Evolutionary conservation across 78 protist genomes (phyloP).

Genomic region (Chrysochromulina tobinii): DNA sequence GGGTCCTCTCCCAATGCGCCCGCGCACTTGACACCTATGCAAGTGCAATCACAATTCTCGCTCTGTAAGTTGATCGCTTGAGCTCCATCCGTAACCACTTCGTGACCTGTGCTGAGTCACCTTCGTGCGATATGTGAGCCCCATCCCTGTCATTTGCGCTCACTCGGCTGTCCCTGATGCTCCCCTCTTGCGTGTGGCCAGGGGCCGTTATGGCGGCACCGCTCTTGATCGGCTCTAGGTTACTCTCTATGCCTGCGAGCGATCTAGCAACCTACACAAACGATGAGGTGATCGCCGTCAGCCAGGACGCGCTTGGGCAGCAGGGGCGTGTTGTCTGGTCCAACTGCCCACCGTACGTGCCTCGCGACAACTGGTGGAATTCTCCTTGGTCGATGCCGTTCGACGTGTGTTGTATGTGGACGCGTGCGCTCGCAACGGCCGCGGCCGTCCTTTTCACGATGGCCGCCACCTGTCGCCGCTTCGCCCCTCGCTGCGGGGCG

Average conservation of each 20-base stretch:
- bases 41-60: slow-evolving; percentile 14
- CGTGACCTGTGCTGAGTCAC: too few relatives aligned
- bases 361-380: neutral
- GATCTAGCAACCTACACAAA: neutral
- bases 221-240: slow-evolving; percentile 20
- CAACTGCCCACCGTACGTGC: slow-evolving; percentile 12
- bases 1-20: neutral
- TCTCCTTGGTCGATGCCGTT: neutral
- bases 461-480: neutral
- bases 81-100: too few relatives aligned
- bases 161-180: too few relatives aligned
- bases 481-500: neutral
- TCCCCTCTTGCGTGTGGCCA: too few relatives aligned
- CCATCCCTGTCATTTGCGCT: too few relatives aligned
- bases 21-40: neutral
- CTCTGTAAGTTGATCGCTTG: neutral
- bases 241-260: neutral
- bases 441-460: neutral
- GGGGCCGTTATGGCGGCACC: slow-evolving; percentile 43
- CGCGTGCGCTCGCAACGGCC: neutral
- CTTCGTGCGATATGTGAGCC: too few relatives aligned
- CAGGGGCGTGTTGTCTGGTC: neutral
- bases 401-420: neutral
- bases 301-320: slow-evolving; percentile 31
- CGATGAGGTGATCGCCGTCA: neutral